These are phyloP conservation scores for Kodamaea neixiangensis DNA, from an alignment of 805 yeast genomes.

Conservation along the genomic window DNA sequence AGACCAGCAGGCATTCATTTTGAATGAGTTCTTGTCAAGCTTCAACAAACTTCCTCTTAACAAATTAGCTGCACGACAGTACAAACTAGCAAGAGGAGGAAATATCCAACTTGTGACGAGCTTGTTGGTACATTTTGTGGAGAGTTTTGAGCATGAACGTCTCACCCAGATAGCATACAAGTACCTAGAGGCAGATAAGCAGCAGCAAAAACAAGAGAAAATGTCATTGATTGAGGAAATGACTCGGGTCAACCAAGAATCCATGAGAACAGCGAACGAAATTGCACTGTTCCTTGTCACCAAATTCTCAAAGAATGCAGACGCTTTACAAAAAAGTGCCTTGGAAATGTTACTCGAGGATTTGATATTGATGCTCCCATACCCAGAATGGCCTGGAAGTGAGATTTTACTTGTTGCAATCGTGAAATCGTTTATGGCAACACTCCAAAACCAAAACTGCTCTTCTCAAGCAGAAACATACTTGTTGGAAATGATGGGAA, in stretches of 20 bases:
- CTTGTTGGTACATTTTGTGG: conserved; percentile 45
- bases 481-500: conserved; percentile 62
- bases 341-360: conserved; percentile 62
- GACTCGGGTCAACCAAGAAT: conserved; percentile 15
- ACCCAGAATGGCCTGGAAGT: conserved; percentile 66
- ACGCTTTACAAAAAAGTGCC: conserved; percentile 30
- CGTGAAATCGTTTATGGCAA: conserved; percentile 42
- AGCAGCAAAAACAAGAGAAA: not conserved
- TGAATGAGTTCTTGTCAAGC: conserved; percentile 59
- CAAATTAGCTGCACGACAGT: conserved; percentile 46
- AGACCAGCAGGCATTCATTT: conserved; percentile 59
- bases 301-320: conserved; percentile 24
- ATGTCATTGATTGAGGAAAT: not conserved
- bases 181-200: not conserved
- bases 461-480: conserved; percentile 48
- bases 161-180: not conserved
- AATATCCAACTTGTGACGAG: conserved; percentile 51
- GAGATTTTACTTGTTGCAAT: conserved; percentile 51
- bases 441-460: conserved; percentile 40
- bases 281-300: conserved; percentile 28
- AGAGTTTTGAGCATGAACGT: conserved; percentile 29
- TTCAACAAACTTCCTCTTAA: conserved; percentile 51
- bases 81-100: conserved; percentile 44
- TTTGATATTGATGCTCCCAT: conserved; percentile 46
- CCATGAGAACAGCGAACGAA: conserved; percentile 21